Conservation (phyloP, 2,329 filamentous ascomycete genomes). For the Fusarium denticulatum region DNA sequence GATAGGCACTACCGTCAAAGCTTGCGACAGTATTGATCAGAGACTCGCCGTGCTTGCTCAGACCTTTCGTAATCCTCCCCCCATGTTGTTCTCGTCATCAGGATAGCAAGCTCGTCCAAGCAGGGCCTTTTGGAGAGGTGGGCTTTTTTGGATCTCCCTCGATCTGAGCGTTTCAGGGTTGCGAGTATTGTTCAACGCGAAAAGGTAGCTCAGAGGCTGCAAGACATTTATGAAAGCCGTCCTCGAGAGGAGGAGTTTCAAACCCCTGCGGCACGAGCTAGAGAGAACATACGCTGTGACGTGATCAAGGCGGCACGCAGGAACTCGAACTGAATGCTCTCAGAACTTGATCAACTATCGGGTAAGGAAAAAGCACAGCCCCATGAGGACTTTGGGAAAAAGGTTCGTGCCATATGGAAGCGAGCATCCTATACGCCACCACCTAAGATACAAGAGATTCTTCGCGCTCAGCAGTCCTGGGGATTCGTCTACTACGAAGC, state of each 20-base stretch:
- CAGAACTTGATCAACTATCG: not conserved
- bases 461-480: not conserved
- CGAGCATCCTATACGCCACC: not conserved
- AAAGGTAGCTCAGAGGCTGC: not conserved
- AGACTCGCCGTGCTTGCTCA: not conserved
- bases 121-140: not conserved
- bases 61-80: not conserved
- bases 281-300: not conserved
- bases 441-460: not conserved
- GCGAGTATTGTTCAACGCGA: not conserved
- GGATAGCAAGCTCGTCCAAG: not conserved
- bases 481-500: not conserved
- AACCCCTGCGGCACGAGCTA: not conserved
- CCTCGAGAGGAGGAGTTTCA: not conserved
- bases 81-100: not conserved
- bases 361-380: not conserved
- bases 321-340: not conserved
- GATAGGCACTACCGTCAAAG: not conserved
- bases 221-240: not conserved
- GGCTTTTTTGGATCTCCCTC: not conserved
- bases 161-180: not conserved
- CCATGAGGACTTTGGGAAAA: not conserved
- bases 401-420: not conserved
- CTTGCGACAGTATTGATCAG: not conserved
- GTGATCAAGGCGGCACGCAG: not conserved